These are phyloP conservation scores for Hypomontagnella monticulosa DNA, from an alignment of 495 filamentous ascomycete species.

Conservation along the genomic window DNA sequence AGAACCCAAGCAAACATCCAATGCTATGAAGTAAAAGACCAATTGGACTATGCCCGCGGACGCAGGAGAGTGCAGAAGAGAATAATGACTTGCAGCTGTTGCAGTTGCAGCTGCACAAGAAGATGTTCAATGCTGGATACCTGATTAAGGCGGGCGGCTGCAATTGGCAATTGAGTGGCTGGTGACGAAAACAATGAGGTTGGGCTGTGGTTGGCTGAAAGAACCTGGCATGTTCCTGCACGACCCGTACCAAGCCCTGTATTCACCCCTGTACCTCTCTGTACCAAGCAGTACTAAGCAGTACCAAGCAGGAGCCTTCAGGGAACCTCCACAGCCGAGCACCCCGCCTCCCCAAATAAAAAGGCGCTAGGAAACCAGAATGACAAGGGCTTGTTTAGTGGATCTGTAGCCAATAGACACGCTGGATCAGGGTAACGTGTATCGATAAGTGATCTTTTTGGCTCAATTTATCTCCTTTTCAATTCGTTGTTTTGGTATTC, in stretches of 20 bases:
- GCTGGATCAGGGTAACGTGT: conserved; percentile 10
- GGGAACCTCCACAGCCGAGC: conserved; percentile 25
- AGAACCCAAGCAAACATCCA: conserved; percentile 27
- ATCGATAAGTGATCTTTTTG: conserved; percentile 18
- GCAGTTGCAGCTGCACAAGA: conserved; percentile 7
- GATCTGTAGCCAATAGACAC: conserved; percentile 24
- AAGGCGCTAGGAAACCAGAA: conserved; percentile 6
- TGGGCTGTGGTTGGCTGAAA: conserved; percentile 39
- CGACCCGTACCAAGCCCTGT: background rate
- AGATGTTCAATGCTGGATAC: conserved; percentile 7
- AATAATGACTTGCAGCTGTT: conserved; percentile 38
- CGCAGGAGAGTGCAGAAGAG: conserved; percentile 35
- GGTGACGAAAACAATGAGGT: conserved; percentile 45
- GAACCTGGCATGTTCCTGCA: conserved; percentile 5
- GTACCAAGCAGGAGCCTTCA: background rate
- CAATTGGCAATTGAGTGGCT: conserved; percentile 38
- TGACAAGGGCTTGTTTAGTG: conserved; percentile 44
- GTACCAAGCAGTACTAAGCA: too few species aligned
- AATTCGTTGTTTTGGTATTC: background rate
- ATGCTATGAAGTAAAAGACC: conserved; percentile 30
- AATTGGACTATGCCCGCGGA: conserved; percentile 36
- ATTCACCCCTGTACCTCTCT: too few species aligned
- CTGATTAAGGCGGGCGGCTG: conserved; percentile 27
- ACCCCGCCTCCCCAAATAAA: conserved; percentile 35
- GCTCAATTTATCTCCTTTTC: conserved; percentile 10